Conservation (phyloP, 2,329 filamentous ascomycete species). For the Fusarium caatingaense region DNA sequence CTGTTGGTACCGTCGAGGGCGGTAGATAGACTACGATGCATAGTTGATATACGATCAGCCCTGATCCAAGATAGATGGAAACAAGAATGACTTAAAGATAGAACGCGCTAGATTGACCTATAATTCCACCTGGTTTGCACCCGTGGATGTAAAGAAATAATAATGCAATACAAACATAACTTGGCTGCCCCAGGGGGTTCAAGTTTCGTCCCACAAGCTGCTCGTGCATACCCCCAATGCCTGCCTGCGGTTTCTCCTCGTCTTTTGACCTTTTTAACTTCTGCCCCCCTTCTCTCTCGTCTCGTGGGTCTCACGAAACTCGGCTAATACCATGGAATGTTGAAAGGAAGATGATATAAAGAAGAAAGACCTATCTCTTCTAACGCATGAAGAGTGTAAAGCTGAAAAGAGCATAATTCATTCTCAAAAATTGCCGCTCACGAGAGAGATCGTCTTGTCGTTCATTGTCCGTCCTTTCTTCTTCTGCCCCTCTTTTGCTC, state of each 20-base stretch:
- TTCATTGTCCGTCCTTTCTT: conserved; percentile 7
- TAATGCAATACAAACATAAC: conserved; percentile 29
- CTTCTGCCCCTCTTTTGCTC: conserved; percentile 21
- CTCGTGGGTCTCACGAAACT: conserved; percentile 11
- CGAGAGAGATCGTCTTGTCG: conserved; percentile 6
- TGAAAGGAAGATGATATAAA: conserved; percentile 1
- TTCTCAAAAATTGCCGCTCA: conserved; percentile 9
- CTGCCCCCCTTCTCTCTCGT: not conserved
- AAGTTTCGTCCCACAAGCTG: conserved; percentile 22
- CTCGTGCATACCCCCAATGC: conserved; percentile 5
- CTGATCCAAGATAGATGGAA: not conserved
- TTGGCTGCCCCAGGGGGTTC: conserved; percentile 4
- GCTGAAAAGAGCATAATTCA: conserved; percentile 4
- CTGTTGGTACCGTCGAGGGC: conserved; percentile 10
- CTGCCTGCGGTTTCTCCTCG: conserved; percentile 4
- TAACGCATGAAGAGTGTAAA: conserved; percentile 7
- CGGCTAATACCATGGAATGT: conserved; percentile 7
- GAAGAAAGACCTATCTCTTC: conserved; percentile 1
- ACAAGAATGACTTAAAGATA: conserved; percentile 8
- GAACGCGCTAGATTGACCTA: conserved; percentile 27
- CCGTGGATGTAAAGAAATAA: conserved; percentile 28
- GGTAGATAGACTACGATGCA: not conserved
- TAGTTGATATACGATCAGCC: not conserved
- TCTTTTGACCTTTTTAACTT: conserved; percentile 14
- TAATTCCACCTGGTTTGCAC: conserved; percentile 12